Evolutionary conservation across 257 asterid species (phyloP), one percentile per base, ranked within the genome.

Genomic region (Solanum neorickii): DNA sequence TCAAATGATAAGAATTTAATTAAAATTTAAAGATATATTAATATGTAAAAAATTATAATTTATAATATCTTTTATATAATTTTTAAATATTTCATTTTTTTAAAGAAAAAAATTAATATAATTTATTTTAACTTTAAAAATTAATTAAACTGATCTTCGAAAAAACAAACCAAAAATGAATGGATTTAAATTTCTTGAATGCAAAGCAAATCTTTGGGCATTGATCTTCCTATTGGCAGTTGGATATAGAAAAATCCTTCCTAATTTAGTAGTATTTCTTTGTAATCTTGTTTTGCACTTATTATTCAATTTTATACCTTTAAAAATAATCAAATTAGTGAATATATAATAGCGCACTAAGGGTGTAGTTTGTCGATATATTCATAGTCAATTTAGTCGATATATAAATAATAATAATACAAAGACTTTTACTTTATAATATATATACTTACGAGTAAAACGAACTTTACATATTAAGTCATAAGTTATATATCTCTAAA

Each of bases 81-180:
- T 52, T 52, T 52, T 6, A 16, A 52, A 52, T 52, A 16, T 16
- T 1, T 52, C 0, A 49, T 15, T 15, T 16, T 49, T 49, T 6
- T 49, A 2, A 16, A 15, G 15, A 16, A 52, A 6, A 8, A 7
- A 16, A 7, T 52, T 52, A 52, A 52, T 18, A 1, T 52, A 52
- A 52, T 52, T 23, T 52, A 52, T 16, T 52, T 52, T 52, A 52
- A 3, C 2, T 52, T 52, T 52, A 1, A 18, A 52, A 52, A 52
- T 52, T 52, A 52, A 1, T 16, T 6, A 52, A 6, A 52, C 3
- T 6, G 2, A 18, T 9, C 1, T 18, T 16, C 0, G 0, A 6
- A 52, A 52, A 52, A 52, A 25, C 27, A 25, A 18, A 52, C 11
- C 7, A 3, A 52, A 52, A 52, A 52, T 52, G 4, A 52, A 52